These are phyloP conservation scores for Citrullus mucosospermus DNA, from an alignment of 306 rosid species.

Conservation along the genomic window DNA sequence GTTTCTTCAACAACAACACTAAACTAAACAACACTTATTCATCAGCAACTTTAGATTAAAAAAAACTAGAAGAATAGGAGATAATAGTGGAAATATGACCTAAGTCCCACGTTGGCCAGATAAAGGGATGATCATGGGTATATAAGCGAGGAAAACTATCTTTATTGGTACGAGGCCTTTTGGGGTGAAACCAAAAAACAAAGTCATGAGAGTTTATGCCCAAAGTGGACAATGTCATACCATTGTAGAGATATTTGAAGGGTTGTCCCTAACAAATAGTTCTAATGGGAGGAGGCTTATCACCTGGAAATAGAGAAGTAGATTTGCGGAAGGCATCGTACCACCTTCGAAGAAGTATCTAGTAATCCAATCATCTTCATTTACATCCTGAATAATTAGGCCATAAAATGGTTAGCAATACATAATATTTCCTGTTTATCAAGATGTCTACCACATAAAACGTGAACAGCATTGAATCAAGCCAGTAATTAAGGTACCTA, in stretches of 20 bases:
- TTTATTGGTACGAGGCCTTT: no score
- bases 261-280: not conserved
- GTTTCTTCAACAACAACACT: no score
- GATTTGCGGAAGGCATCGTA: conserved; percentile 90
- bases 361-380: conserved; percentile 89
- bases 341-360: conserved; percentile 83
- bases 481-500: not conserved
- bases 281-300: not conserved
- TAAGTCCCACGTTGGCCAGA: no score
- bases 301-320: conserved; percentile 86
- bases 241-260: no score
- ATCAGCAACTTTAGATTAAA: not conserved
- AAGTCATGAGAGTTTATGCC: no score
- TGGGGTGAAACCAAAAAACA: no score
- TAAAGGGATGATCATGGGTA: no score
- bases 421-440: not conserved
- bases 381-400: conserved; percentile 34
- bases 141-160: no score
- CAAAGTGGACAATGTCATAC: no score
- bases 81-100: no score
- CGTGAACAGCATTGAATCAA: not conserved
- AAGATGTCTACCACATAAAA: not conserved
- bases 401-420: not conserved
- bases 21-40: not conserved
- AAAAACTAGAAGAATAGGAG: not conserved